Base-by-base conservation (phyloP, 257 asterid genomes). In the Perilla frutescens region DNA sequence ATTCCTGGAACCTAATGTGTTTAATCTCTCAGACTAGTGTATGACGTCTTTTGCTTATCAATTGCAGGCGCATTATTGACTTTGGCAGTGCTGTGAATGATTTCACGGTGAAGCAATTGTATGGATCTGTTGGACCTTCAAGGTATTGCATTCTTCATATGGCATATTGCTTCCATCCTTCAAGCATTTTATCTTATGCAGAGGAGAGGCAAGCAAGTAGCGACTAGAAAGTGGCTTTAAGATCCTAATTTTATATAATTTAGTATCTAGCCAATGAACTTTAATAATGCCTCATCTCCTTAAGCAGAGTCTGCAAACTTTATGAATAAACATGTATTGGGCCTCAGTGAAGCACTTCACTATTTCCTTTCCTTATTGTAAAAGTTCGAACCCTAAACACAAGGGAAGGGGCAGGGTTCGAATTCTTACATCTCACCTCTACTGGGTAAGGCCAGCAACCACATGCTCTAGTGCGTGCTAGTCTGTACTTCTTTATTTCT, bases 41-140 rank as follows among this genome's bases (percentile, higher is more conserved):
- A 36, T 68, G 14, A 45, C 34, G n/a, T 51, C 72, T 15, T 74
- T 72, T 57, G 47, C 55, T 61, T 70, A 31, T 76, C 66, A 50
- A 44, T 43, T 75, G 58, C 88, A 94, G 99, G 97, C 99, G 97
- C 78, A 85, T 94, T 75, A 94, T 94, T 81, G 99, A 91, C 91
- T 94, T 94, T 61, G 99, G 98, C 31, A 94, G 99, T 70, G 95
- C 97, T 68, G 83, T 94, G 83, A 91, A 91, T 81, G 97, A 88
- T 80, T 94, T 88, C 82, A 91, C 99, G 3, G 72, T 90, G 86
- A 92, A 90, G 84, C 90, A 90, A 70, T 86, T 94, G 60, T 94
- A 91, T 74, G 98, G 98, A 20, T 85, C 96, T 65, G 71, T 74
- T 57, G 99, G 99, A 57, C 99, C 99, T 82, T 94, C 98, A 45